Conservation (phyloP, 345 rosid species). For the Moricandia arvensis region DNA sequence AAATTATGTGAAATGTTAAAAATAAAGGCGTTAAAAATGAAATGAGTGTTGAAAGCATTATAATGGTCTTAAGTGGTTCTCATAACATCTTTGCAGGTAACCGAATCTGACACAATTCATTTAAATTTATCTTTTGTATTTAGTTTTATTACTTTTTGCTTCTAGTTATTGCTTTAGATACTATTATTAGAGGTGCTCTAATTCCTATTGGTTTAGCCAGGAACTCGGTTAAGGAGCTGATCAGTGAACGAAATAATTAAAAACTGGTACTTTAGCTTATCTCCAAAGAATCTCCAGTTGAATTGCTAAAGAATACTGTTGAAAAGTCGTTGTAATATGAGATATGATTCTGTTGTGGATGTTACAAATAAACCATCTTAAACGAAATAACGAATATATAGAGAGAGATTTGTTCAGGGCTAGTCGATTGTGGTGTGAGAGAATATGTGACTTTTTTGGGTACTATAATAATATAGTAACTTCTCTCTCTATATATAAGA, state of each 20-base stretch:
- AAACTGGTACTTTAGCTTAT: neutral
- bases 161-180: too few species aligned
- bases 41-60: too few species aligned
- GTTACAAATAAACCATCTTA: neutral
- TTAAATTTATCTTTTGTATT: too few species aligned
- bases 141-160: too few species aligned
- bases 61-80: too few species aligned
- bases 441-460: neutral
- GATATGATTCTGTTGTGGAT: neutral
- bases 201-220: neutral
- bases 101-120: too few species aligned
- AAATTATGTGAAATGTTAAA: too few species aligned
- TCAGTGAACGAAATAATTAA: neutral
- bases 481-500: neutral
- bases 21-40: too few species aligned
- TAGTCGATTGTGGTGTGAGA: neutral
- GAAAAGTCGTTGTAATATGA: neutral
- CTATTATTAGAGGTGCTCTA: too few species aligned
- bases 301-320: neutral
- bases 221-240: neutral
- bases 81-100: too few species aligned
- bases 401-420: neutral
- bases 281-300: neutral
- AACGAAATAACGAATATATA: neutral
- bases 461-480: neutral